These are phyloP conservation scores for Pseudogymnoascus sp. DNA, from an alignment of 2,329 filamentous ascomycete genomes.

Conservation along the genomic window DNA sequence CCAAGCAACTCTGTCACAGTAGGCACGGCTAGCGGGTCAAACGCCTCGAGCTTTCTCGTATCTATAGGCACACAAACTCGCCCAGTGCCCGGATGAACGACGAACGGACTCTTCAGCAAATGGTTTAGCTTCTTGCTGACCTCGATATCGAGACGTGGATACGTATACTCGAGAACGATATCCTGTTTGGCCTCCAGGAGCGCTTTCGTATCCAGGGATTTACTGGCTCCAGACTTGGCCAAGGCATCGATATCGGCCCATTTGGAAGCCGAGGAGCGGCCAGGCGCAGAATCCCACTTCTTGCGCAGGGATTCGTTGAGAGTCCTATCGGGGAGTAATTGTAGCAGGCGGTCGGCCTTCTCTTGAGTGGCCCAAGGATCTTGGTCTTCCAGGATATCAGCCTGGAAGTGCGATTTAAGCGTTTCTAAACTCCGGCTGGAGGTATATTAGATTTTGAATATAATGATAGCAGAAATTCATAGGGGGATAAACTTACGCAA, in stretches of 20 bases:
- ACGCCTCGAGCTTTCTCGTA: conserved; percentile 63
- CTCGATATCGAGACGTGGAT: conserved; percentile 91
- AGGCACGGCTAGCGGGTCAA: conserved; percentile 83
- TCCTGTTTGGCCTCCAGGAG: conserved; percentile 90
- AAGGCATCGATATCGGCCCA: conserved; percentile 91
- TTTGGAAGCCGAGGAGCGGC: conserved; percentile 70
- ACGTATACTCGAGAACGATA: conserved; percentile 94
- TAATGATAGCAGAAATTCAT: background rate
- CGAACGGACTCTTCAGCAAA: conserved; percentile 94
- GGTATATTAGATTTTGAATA: conserved; percentile 14
- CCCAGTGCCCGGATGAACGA: conserved; percentile 90
- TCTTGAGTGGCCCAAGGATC: conserved; percentile 73
- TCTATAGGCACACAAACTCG: conserved; percentile 95
- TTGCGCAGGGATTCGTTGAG: conserved; percentile 74
- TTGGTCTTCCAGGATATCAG: conserved; percentile 74
- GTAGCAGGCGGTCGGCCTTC: conserved; percentile 69
- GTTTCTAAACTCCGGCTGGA: conserved; percentile 73
- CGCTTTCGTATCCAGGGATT: conserved; percentile 63
- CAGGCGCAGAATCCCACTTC: conserved; percentile 85
- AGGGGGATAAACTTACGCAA: conserved; percentile 49
- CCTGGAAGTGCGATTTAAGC: conserved; percentile 76
- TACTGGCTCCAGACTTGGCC: conserved; percentile 69
- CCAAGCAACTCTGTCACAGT: conserved; percentile 74
- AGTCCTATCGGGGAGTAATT: conserved; percentile 73
- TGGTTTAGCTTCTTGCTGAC: conserved; percentile 98